Conservation (phyloP, 805 yeast genomes). For the Hyphopichia homilentoma region DNA sequence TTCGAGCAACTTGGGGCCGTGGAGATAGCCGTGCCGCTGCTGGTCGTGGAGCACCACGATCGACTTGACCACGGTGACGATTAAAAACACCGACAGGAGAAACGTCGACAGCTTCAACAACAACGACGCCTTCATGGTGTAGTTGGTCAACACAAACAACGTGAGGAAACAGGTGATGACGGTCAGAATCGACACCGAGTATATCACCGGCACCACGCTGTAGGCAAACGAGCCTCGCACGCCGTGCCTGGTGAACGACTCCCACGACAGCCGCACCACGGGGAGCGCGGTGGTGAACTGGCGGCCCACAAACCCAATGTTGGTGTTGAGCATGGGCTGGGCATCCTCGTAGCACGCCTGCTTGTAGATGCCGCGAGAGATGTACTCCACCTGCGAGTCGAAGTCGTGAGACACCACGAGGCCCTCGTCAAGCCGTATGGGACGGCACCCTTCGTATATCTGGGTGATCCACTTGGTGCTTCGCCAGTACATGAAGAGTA, state of each 20-base stretch:
- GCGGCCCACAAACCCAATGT: conserved; percentile 28
- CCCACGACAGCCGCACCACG: conserved; percentile 47
- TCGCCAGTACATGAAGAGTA: conserved; percentile 33
- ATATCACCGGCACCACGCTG: conserved; percentile 59
- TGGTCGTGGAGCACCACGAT: conserved; percentile 45
- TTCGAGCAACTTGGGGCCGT: conserved; percentile 43
- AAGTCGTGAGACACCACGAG: conserved; percentile 26
- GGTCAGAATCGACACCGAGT: conserved; percentile 60
- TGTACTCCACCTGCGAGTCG: conserved; percentile 16
- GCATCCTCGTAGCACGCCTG: conserved; percentile 29
- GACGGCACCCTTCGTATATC: conserved; percentile 29
- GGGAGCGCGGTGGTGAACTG: conserved; percentile 36
- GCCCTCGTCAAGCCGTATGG: conserved; percentile 28
- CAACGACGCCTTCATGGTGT: conserved; percentile 57
- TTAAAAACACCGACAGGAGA: conserved; percentile 53
- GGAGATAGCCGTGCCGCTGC: conserved; percentile 39
- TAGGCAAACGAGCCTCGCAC: conserved; percentile 45
- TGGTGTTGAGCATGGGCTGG: conserved; percentile 38
- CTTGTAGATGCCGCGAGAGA: conserved; percentile 20
- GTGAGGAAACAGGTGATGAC: conserved; percentile 63
- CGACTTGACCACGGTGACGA: conserved; percentile 46
- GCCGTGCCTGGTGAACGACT: conserved; percentile 26
- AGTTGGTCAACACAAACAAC: conserved; percentile 60
- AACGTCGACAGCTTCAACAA: conserved; percentile 48
- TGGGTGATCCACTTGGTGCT: conserved; percentile 15